These are phyloP conservation scores for Terfezia boudieri DNA, from an alignment of 495 filamentous ascomycete genomes.

Conservation along the genomic window DNA sequence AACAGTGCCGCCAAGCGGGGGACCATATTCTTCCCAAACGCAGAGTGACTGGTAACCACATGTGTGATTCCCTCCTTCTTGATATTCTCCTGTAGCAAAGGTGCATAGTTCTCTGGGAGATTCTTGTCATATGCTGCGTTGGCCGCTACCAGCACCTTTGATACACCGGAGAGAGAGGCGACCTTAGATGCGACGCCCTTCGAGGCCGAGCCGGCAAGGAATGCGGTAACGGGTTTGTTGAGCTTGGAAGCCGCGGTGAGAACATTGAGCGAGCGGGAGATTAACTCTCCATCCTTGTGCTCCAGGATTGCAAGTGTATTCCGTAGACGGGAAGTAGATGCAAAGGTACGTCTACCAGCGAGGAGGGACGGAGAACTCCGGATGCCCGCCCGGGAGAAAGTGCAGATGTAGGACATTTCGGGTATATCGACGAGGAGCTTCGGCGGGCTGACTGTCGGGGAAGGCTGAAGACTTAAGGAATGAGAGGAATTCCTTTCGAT, in stretches of 20 bases:
- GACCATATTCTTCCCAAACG: slow-evolving; percentile 88
- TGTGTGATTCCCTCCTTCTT: slow-evolving; percentile 85
- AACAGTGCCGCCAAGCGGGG: slow-evolving; percentile 89
- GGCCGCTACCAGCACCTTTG: slow-evolving; percentile 75
- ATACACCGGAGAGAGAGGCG: slow-evolving; percentile 69
- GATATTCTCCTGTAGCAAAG: slow-evolving; percentile 81
- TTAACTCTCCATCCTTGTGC: slow-evolving; percentile 75
- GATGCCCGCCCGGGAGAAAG: no score
- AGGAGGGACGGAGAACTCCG: no score
- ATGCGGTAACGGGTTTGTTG: slow-evolving; percentile 63
- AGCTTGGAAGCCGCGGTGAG: slow-evolving; percentile 72
- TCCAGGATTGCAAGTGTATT: slow-evolving; percentile 79
- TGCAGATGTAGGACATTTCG: neutral
- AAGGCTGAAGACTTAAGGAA: neutral
- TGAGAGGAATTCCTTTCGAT: neutral
- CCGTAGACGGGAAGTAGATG: slow-evolving; percentile 21
- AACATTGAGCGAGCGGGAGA: slow-evolving; percentile 58
- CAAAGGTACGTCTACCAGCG: neutral
- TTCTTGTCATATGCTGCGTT: slow-evolving; percentile 85
- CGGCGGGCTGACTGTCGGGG: no score
- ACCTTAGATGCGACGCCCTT: slow-evolving; percentile 67
- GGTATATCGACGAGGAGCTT: neutral
- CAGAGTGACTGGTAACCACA: slow-evolving; percentile 71
- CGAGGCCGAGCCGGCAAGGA: slow-evolving; percentile 64
- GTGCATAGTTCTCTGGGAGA: slow-evolving; percentile 85